These are phyloP conservation scores for Amborella trichopoda DNA, from an alignment of 164 flowering plant genomes.

Conservation along the genomic window DNA sequence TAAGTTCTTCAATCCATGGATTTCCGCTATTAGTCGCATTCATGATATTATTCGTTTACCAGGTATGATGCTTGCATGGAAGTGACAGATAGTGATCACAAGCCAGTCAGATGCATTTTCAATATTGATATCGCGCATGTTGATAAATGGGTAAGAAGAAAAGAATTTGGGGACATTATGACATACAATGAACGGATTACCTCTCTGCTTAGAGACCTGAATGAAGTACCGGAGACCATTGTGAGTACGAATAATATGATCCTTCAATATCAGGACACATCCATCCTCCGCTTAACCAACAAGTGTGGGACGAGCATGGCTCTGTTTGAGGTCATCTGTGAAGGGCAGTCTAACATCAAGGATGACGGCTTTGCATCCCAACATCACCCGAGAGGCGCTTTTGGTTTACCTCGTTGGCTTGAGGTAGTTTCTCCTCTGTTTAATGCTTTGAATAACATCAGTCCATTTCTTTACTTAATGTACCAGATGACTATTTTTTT, in stretches of 20 bases:
- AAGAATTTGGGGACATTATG: slow-evolving; percentile 57
- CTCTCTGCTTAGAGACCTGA: slow-evolving; percentile 32
- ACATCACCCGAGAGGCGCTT: slow-evolving; percentile 46
- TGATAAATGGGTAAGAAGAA: slow-evolving; percentile 77
- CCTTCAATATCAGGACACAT: slow-evolving; percentile 64
- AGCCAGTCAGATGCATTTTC: slow-evolving; percentile 86
- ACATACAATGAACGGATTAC: slow-evolving; percentile 41
- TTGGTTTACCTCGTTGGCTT: slow-evolving; percentile 93
- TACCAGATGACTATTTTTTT: no score
- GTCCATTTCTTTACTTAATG: no score
- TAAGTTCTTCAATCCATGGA: background rate
- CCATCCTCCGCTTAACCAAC: slow-evolving; percentile 55
- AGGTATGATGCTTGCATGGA: slow-evolving; percentile 99
- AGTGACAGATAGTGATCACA: slow-evolving; percentile 96
- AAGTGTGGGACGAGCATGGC: slow-evolving; percentile 39
- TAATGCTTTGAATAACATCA: background rate
- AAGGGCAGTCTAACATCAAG: slow-evolving; percentile 39
- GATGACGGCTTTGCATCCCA: slow-evolving; percentile 43
- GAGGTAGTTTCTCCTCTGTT: slow-evolving; percentile 42
- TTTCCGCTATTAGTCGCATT: background rate
- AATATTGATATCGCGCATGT: slow-evolving; percentile 50
- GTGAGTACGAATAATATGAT: slow-evolving; percentile 54
- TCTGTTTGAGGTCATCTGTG: slow-evolving; percentile 50
- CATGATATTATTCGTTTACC: slow-evolving; percentile 2
- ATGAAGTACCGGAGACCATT: slow-evolving; percentile 58